A percentile compares a stretch with the other conserved stretches of the same genome.
These are phyloP conservation scores for Zygosaccharomyces gambellarensis DNA, from an alignment of 805 yeast species.

Conservation along the genomic window DNA sequence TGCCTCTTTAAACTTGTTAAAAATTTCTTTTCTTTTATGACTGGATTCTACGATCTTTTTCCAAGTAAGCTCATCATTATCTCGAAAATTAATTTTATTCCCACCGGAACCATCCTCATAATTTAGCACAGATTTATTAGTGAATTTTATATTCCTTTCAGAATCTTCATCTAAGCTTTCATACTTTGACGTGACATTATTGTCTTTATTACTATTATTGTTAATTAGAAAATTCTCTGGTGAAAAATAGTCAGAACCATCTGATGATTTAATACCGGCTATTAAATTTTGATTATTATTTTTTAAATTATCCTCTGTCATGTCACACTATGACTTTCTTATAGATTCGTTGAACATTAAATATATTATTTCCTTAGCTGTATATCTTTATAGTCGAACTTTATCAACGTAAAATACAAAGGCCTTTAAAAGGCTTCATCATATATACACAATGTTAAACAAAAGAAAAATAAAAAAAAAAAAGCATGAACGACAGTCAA, in stretches of 20 bases:
- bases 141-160: background rate
- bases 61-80: background rate
- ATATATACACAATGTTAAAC: background rate
- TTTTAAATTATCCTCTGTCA: background rate
- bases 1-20: slow-evolving; percentile 13
- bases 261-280: background rate
- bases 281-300: background rate
- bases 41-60: background rate
- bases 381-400: background rate
- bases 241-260: background rate
- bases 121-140: background rate
- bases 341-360: background rate
- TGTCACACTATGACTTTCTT: background rate
- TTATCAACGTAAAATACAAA: background rate
- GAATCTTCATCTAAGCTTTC: background rate
- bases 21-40: slow-evolving; percentile 3
- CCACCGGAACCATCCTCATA: background rate
- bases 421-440: background rate
- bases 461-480: background rate
- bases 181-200: background rate
- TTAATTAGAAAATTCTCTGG: background rate
- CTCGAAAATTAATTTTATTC: background rate
- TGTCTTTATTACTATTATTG: background rate
- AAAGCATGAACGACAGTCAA: background rate
- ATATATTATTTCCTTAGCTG: background rate